Conservation (phyloP, 305 asterid genomes). For the Solanum hybrid region DNA sequence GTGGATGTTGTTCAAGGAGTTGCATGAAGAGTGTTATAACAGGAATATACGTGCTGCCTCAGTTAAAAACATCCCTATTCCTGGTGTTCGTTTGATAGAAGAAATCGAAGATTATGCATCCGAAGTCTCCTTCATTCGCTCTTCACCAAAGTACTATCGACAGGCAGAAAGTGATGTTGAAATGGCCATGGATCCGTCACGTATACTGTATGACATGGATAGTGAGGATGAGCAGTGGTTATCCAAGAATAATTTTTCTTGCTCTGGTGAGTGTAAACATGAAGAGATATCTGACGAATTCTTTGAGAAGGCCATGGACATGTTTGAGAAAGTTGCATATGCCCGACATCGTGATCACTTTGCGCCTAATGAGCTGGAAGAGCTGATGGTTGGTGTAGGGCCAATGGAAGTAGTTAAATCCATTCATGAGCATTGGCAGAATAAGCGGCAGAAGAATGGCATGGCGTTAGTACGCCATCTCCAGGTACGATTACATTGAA, state of each 20-base stretch:
- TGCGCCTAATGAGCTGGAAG: slow-evolving; percentile 61
- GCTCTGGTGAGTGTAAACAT: slow-evolving; percentile 14
- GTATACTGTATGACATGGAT: slow-evolving; percentile 74
- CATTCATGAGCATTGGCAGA: slow-evolving; percentile 69
- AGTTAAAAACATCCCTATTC: slow-evolving; percentile 87
- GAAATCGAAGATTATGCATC: slow-evolving; percentile 44
- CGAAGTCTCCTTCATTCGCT: slow-evolving; percentile 46
- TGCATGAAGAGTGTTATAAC: slow-evolving; percentile 89
- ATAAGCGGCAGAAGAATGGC: slow-evolving; percentile 66
- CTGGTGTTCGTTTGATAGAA: slow-evolving; percentile 78
- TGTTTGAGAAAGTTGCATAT: slow-evolving; percentile 77
- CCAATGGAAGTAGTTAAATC: slow-evolving; percentile 42
- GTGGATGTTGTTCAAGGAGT: slow-evolving; percentile 93
- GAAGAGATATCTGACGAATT: slow-evolving; percentile 59
- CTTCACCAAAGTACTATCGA: slow-evolving; percentile 47
- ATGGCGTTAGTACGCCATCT: slow-evolving; percentile 88
- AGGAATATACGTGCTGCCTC: slow-evolving; percentile 97
- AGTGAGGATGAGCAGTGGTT: slow-evolving; percentile 94
- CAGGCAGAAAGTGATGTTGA: slow-evolving; percentile 90
- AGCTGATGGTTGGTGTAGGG: slow-evolving; percentile 43
- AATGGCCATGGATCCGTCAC: slow-evolving; percentile 84
- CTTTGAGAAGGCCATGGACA: slow-evolving; percentile 67
- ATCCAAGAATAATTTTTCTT: slow-evolving; percentile 20
- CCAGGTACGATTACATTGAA: slow-evolving; percentile 44
- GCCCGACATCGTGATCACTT: slow-evolving; percentile 53